Evolutionary conservation across 768 basidiomycete genomes (phyloP).

Genomic region (Boletales sp.): DNA sequence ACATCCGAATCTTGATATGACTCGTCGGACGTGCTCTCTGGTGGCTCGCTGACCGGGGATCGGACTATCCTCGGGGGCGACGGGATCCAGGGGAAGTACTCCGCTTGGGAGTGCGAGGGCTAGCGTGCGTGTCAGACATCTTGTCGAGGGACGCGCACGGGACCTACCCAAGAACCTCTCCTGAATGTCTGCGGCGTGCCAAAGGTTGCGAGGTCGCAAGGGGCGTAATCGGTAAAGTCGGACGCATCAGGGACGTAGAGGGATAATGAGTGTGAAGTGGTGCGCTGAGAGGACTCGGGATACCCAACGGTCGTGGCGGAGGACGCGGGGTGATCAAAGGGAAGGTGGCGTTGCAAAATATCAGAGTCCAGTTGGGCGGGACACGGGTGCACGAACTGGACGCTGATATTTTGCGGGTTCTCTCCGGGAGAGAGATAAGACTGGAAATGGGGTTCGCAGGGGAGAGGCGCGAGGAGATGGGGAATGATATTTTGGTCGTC

Average conservation of each 20-base stretch:
- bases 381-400: slow-evolving; percentile 29
- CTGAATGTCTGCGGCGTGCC: slow-evolving; percentile 14
- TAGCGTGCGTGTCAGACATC: slow-evolving; percentile 17
- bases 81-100: slow-evolving; percentile 13
- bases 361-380: slow-evolving; percentile 24
- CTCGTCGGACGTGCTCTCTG: slow-evolving; percentile 29
- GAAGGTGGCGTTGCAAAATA: slow-evolving; percentile 19
- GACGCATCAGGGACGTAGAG: slow-evolving; percentile 13
- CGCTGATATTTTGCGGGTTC: slow-evolving; percentile 25
- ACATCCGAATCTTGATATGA: slow-evolving; percentile 28
- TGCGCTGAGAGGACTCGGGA: slow-evolving; percentile 31
- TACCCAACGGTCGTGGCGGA: slow-evolving; percentile 11
- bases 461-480: slow-evolving; percentile 14
- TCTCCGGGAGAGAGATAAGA: slow-evolving; percentile 13
- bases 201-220: slow-evolving; percentile 9
- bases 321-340: slow-evolving; percentile 4
- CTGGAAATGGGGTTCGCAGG: slow-evolving; percentile 8
- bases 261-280: slow-evolving; percentile 21
- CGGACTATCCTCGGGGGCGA: slow-evolving; percentile 8
- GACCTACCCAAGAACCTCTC: slow-evolving; percentile 26
- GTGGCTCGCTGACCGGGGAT: slow-evolving; percentile 28
- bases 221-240: slow-evolving; percentile 6
- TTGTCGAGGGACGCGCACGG: neutral
- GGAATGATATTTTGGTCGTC: slow-evolving; percentile 15
- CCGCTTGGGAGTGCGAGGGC: slow-evolving; percentile 17